Evolutionary conservation across 768 basidiomycete species (phyloP), one percentile per base, ranked within the genome.

Genomic region (Suillus bovinus): DNA sequence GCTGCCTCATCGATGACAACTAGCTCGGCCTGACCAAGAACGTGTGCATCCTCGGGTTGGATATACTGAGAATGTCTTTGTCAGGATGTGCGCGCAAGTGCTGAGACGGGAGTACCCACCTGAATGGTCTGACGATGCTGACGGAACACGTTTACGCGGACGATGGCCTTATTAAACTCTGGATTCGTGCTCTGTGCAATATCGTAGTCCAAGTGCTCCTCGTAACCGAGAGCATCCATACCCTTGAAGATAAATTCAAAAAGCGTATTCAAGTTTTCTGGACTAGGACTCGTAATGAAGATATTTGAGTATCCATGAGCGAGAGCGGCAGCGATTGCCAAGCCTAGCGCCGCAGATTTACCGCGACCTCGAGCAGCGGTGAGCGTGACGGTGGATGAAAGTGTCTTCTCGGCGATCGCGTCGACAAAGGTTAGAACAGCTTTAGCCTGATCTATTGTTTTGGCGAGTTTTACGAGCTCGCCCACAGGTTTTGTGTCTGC

Each of bases 161-260:
- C 96, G 68, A 99, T 94, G 1, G 95, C 94, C 70, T 94, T 95
- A 71, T 91, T 92, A 70, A 94, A 93, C 60, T 97, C 96, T 0
- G 94, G 89, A 72, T 93, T 93, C n/a, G 91, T 94, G 64, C 92
- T 94, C 74, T 96, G 94, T 39, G 90, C 86, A 64, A 99, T 94
- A 70, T 99, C 97, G 67, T 99, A 99, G 70, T 99, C 96, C 56
- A 97, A 81, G 77, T 98, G 96, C 72, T 99, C 97, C 75, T 99
- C 95, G 71, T 96, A 99, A 1, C 94, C 95, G 39, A 99, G 77
- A 3, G 84, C 90, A 71, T 99, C 96, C 79, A 99, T 79, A 1
- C 96, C 97, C 72, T 97, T 96, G 82, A 97, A 97, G 31, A 98
- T 84, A 73, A 99, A 99, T 62, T 98, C 94, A 70, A 98, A 99